These are phyloP conservation scores for Ogataea ramenticola DNA, from an alignment of 805 yeast species.

Conservation along the genomic window DNA sequence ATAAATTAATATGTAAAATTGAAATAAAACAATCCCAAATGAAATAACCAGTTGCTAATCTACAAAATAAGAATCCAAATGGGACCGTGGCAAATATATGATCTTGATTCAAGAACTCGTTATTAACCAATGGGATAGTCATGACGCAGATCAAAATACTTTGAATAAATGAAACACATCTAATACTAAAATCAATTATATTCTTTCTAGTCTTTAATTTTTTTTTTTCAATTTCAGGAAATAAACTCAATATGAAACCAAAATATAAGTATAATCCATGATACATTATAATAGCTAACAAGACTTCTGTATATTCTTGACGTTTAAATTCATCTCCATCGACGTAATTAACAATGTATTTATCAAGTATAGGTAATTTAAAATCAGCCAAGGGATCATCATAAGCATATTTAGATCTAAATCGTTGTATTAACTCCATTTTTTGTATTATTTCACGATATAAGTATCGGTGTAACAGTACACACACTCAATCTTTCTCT, in stretches of 20 bases:
- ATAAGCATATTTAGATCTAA: constrained; percentile 11
- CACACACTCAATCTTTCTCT: too few relatives aligned
- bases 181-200: constrained; percentile 23
- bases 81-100: constrained; percentile 28
- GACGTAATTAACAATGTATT: constrained; percentile 11
- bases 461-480: too few relatives aligned
- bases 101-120: constrained; percentile 20
- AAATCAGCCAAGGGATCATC: constrained; percentile 16
- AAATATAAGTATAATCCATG: constrained; percentile 20
- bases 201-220: constrained; percentile 12
- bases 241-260: constrained; percentile 13
- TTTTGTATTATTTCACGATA: too few relatives aligned
- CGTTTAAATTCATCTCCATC: constrained; percentile 9
- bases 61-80: constrained; percentile 21
- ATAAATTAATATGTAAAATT: constrained; percentile 17
- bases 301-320: constrained; percentile 18
- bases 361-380: constrained; percentile 13
- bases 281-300: constrained; percentile 21
- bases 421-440: constrained; percentile 6
- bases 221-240: constrained; percentile 9
- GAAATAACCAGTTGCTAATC: constrained; percentile 28
- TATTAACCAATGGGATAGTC: constrained; percentile 23
- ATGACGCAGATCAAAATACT: constrained; percentile 22
- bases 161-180: constrained; percentile 28
- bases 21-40: constrained; percentile 29